These are phyloP conservation scores for Fusarium sp. DNA, from an alignment of 2,329 filamentous ascomycete species.

Conservation along the genomic window DNA sequence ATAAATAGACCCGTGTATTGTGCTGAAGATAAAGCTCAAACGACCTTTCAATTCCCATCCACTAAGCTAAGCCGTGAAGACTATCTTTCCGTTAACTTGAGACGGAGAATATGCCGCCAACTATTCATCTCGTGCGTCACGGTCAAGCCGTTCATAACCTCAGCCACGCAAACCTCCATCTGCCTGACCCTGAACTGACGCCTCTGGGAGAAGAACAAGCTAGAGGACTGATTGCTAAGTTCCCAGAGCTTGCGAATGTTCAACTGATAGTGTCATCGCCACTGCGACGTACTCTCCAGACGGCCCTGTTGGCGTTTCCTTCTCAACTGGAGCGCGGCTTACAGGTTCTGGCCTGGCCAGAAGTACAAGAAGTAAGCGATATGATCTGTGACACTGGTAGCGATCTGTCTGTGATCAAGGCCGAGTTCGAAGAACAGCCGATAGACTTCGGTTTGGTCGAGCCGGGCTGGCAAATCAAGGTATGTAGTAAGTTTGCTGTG, in stretches of 20 bases:
- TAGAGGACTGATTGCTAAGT: background rate
- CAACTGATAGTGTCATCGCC: background rate
- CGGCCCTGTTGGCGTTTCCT: background rate
- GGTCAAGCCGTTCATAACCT: slow-evolving; percentile 3
- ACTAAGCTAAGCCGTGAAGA: no score
- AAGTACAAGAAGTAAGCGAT: background rate
- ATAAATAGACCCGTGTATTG: background rate
- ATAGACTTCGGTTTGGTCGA: background rate
- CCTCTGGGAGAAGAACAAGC: background rate
- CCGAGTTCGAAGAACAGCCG: background rate
- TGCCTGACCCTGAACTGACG: background rate
- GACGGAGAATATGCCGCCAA: background rate
- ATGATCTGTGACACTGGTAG: background rate
- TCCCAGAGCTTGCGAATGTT: background rate
- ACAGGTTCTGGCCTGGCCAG: background rate
- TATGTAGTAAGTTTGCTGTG: accelerated
- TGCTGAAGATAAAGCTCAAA: no score
- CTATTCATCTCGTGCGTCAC: background rate
- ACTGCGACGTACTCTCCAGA: background rate
- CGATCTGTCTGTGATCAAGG: background rate
- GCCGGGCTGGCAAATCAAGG: background rate
- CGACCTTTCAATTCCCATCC: accelerated
- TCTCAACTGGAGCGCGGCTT: background rate
- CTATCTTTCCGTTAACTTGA: accelerated
- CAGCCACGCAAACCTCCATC: background rate